phyloP scores from a whole-genome alignment of 345 rosid species.

The Punica granatum region DNA sequence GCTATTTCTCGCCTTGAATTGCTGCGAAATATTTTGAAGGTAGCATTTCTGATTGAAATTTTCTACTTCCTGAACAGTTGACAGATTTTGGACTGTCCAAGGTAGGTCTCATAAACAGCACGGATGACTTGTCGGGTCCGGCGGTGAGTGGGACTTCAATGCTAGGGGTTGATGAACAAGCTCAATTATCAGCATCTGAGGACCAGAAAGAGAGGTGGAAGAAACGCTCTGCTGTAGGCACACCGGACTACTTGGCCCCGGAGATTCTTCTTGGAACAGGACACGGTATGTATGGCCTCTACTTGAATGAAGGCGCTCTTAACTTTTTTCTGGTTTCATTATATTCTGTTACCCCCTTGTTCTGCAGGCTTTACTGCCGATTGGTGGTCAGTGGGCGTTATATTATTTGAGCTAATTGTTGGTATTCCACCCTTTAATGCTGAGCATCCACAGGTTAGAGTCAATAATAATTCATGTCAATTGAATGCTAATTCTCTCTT shows the following conservation, averaged over 20 bases:
- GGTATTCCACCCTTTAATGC: conserved; percentile 99
- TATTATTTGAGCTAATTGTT: conserved; percentile 85
- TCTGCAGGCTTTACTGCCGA: conserved; percentile 89
- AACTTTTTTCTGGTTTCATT: conserved; percentile 7
- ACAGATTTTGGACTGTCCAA: conserved; percentile 87
- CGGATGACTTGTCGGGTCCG: conserved; percentile 96
- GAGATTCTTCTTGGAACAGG: conserved; percentile 99
- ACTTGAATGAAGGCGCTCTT: conserved; percentile 19
- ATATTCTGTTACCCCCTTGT: not conserved
- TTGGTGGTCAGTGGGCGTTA: conserved; percentile 99
- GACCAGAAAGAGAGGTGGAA: conserved; percentile 63
- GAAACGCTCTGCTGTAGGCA: conserved; percentile 99
- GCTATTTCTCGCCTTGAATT: not conserved
- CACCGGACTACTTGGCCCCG: conserved; percentile 99
- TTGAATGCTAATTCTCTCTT: not conserved
- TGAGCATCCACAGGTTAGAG: conserved; percentile 73
- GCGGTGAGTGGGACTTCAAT: conserved; percentile 73
- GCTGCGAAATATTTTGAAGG: not conserved
- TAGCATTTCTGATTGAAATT: not conserved
- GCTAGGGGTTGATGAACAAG: conserved; percentile 81
- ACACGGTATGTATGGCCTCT: conserved; percentile 70
- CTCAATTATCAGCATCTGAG: conserved; percentile 49
- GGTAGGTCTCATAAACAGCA: conserved; percentile 99
- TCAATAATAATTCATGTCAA: not conserved
- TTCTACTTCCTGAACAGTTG: conserved; percentile 36